A percentile compares a stretch with the other conserved stretches of the same genome.
Evolutionary conservation across 163 green algal genomes (phyloP).

Genomic region (Trebouxia gelatinosa): DNA sequence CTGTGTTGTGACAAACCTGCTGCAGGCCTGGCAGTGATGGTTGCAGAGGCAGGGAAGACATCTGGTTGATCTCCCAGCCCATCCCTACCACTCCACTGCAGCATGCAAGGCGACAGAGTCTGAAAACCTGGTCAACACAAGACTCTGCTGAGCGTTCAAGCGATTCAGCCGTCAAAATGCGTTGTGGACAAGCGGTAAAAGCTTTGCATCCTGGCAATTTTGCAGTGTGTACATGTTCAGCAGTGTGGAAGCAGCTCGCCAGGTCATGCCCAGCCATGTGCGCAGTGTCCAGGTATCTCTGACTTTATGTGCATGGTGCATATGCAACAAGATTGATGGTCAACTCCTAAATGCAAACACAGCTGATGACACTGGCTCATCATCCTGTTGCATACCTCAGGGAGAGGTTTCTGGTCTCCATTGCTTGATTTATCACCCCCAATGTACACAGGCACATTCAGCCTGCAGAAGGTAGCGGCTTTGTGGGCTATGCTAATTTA

Average conservation of each 20-base stretch:
- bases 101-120: no score
- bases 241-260: neutral
- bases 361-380: no score
- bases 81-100: conserved; percentile 21
- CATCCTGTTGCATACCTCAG: conserved; percentile 14
- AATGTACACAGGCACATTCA: neutral
- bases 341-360: neutral
- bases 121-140: neutral
- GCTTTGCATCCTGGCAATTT: neutral
- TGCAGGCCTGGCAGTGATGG: neutral
- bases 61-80: neutral
- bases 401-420: neutral
- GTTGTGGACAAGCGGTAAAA: neutral
- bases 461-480: neutral
- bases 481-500: neutral
- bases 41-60: conserved; percentile 8
- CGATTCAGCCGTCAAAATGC: no score
- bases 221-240: neutral
- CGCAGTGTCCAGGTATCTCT: no score
- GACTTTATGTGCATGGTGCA: neutral
- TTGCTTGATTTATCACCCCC: neutral
- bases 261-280: no score
- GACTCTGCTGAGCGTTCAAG: no score
- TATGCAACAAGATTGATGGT: neutral
- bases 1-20: neutral